Evolutionary conservation across 441 rosid genomes (phyloP), one percentile per base, ranked within the genome.

Genomic region (Breynia disticha): DNA sequence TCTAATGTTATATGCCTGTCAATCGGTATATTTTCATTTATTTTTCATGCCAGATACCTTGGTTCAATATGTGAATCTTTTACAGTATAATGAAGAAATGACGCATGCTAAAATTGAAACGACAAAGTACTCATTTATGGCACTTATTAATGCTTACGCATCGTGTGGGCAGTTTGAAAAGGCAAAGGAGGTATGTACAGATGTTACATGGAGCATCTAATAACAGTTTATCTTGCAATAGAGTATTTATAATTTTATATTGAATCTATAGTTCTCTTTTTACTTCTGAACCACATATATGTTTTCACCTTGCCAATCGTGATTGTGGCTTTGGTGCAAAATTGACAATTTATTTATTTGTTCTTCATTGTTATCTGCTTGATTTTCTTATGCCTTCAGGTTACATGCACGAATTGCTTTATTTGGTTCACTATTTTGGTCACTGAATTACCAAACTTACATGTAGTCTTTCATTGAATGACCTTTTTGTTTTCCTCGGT

Each of bases 101-200:
- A 72, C 60, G 61, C 15, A 19, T 57, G 54, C 67, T 15, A 74
- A 82, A 67, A n/a, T 81, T 63, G 72, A 57, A 70, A 47, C 50
- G 35, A 70, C 79, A 19, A 93, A 84, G 81, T 66, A 77, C 18
- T 52, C 77, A 38, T 88, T 56, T 66, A 79, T 82, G 88, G 72
- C 85, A 41, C 84, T 84, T 17, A 70, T 93, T 58, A 79, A 65
- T 75, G 90, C 95, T 63, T 88, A 82, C 69, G 74, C 86, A 67
- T 55, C 74, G 54, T 81, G 76, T 61, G 81, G 95, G 55, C 82
- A 77, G 50, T 72, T 81, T 75, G 93, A 84, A 68, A 86, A 84
- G 74, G 88, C 99, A 55, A 86, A 84, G 63, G 78, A 75, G 90
- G 99, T 85, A 75, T 42, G 49, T 35, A n/a, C 28, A 44, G 45